Conservation (phyloP, 768 basidiomycete genomes). For the Agrocybe praecox region DNA sequence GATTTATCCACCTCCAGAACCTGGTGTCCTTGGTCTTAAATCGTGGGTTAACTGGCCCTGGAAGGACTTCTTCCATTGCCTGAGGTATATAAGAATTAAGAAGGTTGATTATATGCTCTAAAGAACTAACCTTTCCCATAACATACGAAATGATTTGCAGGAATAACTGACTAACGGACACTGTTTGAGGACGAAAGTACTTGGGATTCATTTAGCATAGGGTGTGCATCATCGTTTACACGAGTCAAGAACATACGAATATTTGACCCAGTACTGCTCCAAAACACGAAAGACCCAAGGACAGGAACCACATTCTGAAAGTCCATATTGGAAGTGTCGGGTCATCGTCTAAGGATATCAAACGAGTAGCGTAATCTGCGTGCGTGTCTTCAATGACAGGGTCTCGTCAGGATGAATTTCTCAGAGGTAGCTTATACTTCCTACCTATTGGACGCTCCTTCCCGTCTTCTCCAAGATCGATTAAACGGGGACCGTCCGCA, state of each 20-base stretch:
- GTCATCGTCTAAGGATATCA: constrained; percentile 55
- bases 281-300: constrained; percentile 57
- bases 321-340: constrained; percentile 50
- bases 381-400: constrained; percentile 37
- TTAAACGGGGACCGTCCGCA: constrained; percentile 26
- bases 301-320: constrained; percentile 57
- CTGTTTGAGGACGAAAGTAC: constrained; percentile 56
- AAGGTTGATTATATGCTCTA: too few species aligned
- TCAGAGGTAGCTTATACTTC: not conserved
- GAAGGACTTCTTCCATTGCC: constrained; percentile 36
- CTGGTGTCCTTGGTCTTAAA: constrained; percentile 32
- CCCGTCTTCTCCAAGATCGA: constrained; percentile 38
- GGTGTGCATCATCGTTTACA: too few species aligned
- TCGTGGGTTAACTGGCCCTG: constrained; percentile 25
- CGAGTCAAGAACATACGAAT: constrained; percentile 46
- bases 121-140: constrained; percentile 33
- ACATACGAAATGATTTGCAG: constrained; percentile 51
- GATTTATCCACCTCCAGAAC: constrained; percentile 53
- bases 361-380: constrained; percentile 44
- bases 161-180: constrained; percentile 46
- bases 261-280: constrained; percentile 52
- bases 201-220: constrained; percentile 15
- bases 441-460: constrained; percentile 41
- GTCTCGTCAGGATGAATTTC: too few species aligned
- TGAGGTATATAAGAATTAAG: constrained; percentile 8